Conservation (phyloP, 2,329 filamentous ascomycete genomes). For the Xylaria sp. region DNA sequence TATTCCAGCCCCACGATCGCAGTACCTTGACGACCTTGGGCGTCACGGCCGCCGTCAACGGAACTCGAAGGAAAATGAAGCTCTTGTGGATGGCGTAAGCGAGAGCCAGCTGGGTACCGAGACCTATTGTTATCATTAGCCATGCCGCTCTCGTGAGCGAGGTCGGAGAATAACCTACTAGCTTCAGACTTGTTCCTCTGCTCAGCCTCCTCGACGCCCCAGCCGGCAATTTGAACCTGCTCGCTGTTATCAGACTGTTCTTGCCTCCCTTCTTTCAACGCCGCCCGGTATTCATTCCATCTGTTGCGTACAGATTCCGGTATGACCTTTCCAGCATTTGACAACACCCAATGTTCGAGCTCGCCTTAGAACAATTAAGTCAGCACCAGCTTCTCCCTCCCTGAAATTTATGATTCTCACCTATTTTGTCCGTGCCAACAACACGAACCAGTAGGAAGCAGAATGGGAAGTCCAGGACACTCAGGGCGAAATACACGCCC, state of each 20-base stretch:
- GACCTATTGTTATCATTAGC: constrained; percentile 55
- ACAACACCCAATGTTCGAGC: constrained; percentile 74
- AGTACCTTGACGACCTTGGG: constrained; percentile 94
- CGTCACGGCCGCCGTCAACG: constrained; percentile 86
- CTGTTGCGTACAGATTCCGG: constrained; percentile 67
- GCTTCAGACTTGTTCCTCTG: constrained; percentile 71
- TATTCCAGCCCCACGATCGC: constrained; percentile 91
- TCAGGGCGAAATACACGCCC: constrained; percentile 87
- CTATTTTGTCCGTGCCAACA: constrained; percentile 87
- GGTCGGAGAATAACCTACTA: constrained; percentile 68
- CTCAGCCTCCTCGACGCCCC: constrained; percentile 73
- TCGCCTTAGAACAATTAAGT: constrained; percentile 55
- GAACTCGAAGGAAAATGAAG: constrained; percentile 95
- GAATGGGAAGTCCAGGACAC: constrained; percentile 90
- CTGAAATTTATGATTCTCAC: constrained; percentile 57
- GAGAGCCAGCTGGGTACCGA: constrained; percentile 85
- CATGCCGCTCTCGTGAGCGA: neutral
- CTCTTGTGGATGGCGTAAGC: constrained; percentile 98
- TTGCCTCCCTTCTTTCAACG: constrained; percentile 58
- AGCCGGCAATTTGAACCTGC: constrained; percentile 62
- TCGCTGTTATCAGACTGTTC: constrained; percentile 58
- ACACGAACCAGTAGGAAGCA: constrained; percentile 89
- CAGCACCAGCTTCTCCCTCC: constrained; percentile 15
- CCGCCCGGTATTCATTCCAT: constrained; percentile 61
- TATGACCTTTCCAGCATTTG: constrained; percentile 66